Evolutionary conservation across 2,329 filamentous ascomycete species (phyloP), one percentile per base, ranked within the genome.

Genomic region (Colletotrichum sp.): DNA sequence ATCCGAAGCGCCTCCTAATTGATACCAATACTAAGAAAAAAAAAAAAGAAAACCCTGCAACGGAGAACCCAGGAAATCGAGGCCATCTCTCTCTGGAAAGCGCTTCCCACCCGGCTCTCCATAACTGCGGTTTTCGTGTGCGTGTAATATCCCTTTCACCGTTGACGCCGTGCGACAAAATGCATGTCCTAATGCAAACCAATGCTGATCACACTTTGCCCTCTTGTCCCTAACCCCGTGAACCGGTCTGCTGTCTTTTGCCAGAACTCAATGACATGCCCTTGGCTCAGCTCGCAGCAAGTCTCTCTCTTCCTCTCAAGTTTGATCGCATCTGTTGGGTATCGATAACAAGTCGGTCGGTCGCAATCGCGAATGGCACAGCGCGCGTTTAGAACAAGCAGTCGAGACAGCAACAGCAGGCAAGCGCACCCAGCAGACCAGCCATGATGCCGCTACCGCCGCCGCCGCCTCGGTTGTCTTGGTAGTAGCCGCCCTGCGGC

Each of bases 321-420:
- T n/a, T 43, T 30, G 30, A 52, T 63, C 34, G 26, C 57, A 52
- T 59, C 57, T 63, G 21, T 55, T 30, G 73, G 74, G 74, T 76
- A 76, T 75, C 65, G 26, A 39, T 48, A 30, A 30, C 67, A 52
- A 24, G 28, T 66, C 36, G 24, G 24, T 32, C 32, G 12, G 52
- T 63, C 28, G 26, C 48, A 43, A 72, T 82, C 57, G 36, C 72
- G 43, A 52, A 52, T 52, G n/a, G 43, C 39, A 52, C 43, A 52
- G n/a, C n/a, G 43, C 18, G 39, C 55, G 21, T 59, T 82, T 88
- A 92, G 79, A 91, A 91, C n/a, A 92, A 80, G 60, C 86, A 84
- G 78, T 92, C 90, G 79, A 92, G 81, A 80, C 90, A 92, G 83
- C 90, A 92, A 81, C 90, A 92, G 81, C 90, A 91, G 2, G 90